These are phyloP conservation scores for Hemileccinum impolitum DNA, from an alignment of 768 basidiomycete species.

Conservation along the genomic window DNA sequence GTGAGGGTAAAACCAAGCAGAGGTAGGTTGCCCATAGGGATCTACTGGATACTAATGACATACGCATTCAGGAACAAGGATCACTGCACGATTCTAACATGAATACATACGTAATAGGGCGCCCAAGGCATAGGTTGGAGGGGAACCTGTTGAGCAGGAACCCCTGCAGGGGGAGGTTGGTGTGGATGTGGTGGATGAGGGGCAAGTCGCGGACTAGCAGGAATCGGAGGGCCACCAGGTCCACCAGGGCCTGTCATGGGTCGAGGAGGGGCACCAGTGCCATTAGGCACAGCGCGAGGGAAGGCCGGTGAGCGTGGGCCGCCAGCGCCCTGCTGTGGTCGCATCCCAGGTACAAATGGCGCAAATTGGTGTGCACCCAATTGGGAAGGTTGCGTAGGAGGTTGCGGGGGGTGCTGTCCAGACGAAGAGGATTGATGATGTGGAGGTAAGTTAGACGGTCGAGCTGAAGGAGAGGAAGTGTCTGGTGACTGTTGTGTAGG, in stretches of 20 bases:
- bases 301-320: constrained; percentile 69
- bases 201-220: constrained; percentile 64
- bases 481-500: constrained; percentile 52
- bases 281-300: constrained; percentile 60
- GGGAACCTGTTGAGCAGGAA: constrained; percentile 44
- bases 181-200: constrained; percentile 46
- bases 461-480: constrained; percentile 55
- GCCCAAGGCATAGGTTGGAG: constrained; percentile 41
- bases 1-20: constrained; percentile 38
- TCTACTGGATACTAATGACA: constrained; percentile 42
- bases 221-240: constrained; percentile 49
- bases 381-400: constrained; percentile 38
- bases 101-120: constrained; percentile 56
- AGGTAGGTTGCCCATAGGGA: constrained; percentile 42
- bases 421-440: constrained; percentile 39
- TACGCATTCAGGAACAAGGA: neutral
- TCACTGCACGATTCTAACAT: neutral
- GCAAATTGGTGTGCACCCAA: constrained; percentile 43
- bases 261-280: constrained; percentile 44
- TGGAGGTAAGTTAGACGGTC: constrained; percentile 51
- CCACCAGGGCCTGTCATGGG: constrained; percentile 49
- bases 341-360: constrained; percentile 49
- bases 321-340: constrained; percentile 44
- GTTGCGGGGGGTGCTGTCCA: constrained; percentile 36
- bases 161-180: constrained; percentile 50